These are phyloP conservation scores for Populus alba DNA, from an alignment of 345 rosid species.

Conservation along the genomic window DNA sequence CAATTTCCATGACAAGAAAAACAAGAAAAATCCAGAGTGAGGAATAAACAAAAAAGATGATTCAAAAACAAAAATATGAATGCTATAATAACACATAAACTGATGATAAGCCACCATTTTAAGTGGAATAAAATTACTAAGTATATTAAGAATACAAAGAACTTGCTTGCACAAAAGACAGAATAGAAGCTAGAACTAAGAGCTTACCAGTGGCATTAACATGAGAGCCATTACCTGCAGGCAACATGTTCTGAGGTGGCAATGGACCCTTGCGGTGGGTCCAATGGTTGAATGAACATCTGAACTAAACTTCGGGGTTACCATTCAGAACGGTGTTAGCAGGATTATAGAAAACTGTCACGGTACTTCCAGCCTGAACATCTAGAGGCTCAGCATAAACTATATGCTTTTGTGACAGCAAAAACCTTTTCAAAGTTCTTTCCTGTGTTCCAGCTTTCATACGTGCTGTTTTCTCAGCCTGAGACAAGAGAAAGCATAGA, in stretches of 20 bases:
- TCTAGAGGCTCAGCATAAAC: constrained; percentile 86
- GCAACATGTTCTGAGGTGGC: constrained; percentile 81
- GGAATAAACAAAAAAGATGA: background rate
- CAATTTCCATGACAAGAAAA: background rate
- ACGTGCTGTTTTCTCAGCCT: constrained; percentile 64
- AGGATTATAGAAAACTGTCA: constrained; percentile 76
- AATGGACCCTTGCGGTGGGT: constrained; percentile 69
- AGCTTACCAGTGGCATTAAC: constrained; percentile 61
- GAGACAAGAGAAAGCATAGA: constrained; percentile 21
- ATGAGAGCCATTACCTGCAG: constrained; percentile 49
- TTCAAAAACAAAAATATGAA: background rate
- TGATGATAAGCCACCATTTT: background rate
- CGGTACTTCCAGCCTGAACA: constrained; percentile 68
- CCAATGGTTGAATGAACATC: constrained; percentile 94
- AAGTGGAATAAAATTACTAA: background rate
- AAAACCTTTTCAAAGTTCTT: constrained; percentile 63
- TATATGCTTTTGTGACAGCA: constrained; percentile 75
- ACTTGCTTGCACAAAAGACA: background rate
- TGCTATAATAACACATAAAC: background rate
- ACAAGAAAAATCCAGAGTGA: background rate
- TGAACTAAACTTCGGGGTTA: constrained; percentile 85
- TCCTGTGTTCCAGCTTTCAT: constrained; percentile 77
- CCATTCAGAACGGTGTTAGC: constrained; percentile 75
- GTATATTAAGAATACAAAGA: background rate
- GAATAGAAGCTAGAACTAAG: constrained; percentile 9